phyloP scores from a whole-genome alignment of 495 filamentous ascomycete genomes.

The Pyrenula massariospora region DNA sequence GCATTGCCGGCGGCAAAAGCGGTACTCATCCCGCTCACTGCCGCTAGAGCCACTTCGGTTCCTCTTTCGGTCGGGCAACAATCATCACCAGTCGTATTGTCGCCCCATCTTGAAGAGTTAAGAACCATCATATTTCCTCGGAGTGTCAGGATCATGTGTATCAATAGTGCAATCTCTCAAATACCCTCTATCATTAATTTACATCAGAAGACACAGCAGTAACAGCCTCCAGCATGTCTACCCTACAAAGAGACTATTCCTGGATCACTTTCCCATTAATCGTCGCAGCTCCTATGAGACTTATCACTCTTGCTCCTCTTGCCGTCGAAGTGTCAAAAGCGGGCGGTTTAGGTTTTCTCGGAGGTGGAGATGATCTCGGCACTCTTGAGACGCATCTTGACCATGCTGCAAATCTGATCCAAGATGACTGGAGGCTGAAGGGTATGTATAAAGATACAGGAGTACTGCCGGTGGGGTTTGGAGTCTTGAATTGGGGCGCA shows the following conservation, averaged over 20 bases:
- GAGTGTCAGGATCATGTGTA: neutral
- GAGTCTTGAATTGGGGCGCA: slow-evolving; percentile 42
- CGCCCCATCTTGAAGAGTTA: neutral
- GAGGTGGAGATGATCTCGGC: slow-evolving; percentile 17
- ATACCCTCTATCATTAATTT: neutral
- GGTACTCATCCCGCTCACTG: neutral
- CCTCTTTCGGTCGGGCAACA: no score
- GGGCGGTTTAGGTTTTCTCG: slow-evolving; percentile 42
- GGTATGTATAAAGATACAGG: slow-evolving; percentile 1
- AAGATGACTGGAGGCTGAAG: neutral
- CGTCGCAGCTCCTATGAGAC: slow-evolving; percentile 53
- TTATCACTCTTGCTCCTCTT: slow-evolving; percentile 44
- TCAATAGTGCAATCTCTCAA: neutral
- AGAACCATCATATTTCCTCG: neutral
- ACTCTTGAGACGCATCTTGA: slow-evolving; percentile 15
- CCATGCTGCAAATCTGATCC: slow-evolving; percentile 10
- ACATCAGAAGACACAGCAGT: neutral
- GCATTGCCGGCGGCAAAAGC: neutral
- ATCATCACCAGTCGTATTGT: neutral
- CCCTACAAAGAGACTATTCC: slow-evolving; percentile 29
- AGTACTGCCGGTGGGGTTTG: slow-evolving; percentile 46
- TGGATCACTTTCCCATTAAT: slow-evolving; percentile 51
- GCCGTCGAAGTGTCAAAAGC: slow-evolving; percentile 48
- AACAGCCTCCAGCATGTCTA: neutral
- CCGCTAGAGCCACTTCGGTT: neutral